phyloP scores from a whole-genome alignment of 2,329 filamentous ascomycete species.

The Huntiella savannae region DNA sequence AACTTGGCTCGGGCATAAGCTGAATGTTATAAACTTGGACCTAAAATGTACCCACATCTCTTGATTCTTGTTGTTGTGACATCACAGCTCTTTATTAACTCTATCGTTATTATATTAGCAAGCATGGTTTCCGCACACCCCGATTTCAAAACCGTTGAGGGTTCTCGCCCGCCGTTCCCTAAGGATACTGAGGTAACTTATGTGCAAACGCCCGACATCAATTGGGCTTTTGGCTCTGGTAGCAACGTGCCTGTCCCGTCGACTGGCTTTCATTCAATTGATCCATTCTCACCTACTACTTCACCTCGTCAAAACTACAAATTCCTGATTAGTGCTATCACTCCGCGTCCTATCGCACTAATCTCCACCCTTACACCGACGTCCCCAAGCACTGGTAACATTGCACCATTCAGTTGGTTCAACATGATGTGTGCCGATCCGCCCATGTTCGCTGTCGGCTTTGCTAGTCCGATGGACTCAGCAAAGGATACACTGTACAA shows the following conservation, averaged over 20 bases:
- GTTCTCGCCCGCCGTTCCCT: conserved; percentile 43
- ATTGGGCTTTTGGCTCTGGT: conserved; percentile 48
- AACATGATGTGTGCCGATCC: conserved; percentile 73
- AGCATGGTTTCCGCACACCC: conserved; percentile 29
- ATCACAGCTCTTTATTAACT: conserved; percentile 6
- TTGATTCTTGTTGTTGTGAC: conserved; percentile 4
- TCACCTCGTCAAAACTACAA: conserved; percentile 67
- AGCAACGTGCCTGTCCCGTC: conserved; percentile 30
- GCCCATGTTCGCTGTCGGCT: conserved; percentile 53
- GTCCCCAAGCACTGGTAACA: conserved; percentile 48
- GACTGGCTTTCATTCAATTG: conserved; percentile 45
- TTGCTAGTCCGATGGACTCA: conserved; percentile 24
- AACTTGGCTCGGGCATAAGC: too few relatives aligned
- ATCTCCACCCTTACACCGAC: conserved; percentile 36
- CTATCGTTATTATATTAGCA: background rate
- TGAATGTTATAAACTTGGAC: too few relatives aligned
- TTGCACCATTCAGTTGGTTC: conserved; percentile 79
- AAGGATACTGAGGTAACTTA: conserved; percentile 27
- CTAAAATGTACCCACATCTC: background rate
- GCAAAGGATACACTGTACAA: conserved; percentile 70
- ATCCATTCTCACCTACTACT: conserved; percentile 57
- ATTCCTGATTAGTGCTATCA: conserved; percentile 64
- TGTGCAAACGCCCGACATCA: conserved; percentile 44
- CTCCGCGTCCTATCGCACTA: conserved; percentile 63
- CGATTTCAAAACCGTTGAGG: conserved; percentile 58